phyloP scores from a whole-genome alignment of 352 stramenopile species.

The Lagenidium giganteum region DNA sequence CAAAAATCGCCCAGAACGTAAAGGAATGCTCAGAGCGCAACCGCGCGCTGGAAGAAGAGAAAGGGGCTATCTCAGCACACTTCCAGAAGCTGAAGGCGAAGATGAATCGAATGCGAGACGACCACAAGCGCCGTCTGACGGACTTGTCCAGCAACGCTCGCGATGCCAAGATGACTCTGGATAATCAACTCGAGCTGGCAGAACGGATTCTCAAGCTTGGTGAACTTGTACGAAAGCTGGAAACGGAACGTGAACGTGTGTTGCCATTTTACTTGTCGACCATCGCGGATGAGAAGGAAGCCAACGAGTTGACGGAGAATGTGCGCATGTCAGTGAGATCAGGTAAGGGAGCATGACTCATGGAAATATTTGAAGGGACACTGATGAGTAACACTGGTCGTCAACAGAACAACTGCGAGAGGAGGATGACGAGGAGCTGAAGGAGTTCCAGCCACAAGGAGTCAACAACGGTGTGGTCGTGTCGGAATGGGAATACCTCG shows the following conservation, averaged over 20 bases:
- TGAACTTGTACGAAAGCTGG: slow-evolving; percentile 88
- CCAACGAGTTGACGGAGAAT: slow-evolving; percentile 56
- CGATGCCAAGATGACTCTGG: slow-evolving; percentile 67
- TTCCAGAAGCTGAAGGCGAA: slow-evolving; percentile 87
- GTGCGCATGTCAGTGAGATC: slow-evolving; percentile 39
- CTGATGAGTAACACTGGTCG: slow-evolving; percentile 13
- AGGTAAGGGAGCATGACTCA: too few species aligned
- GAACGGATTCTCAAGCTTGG: slow-evolving; percentile 86
- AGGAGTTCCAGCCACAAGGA: slow-evolving; percentile 63
- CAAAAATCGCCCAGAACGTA: slow-evolving; percentile 90
- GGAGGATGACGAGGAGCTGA: slow-evolving; percentile 38
- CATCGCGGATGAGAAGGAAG: slow-evolving; percentile 57
- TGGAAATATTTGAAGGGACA: too few species aligned
- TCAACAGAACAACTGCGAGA: slow-evolving; percentile 24
- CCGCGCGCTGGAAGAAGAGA: slow-evolving; percentile 85
- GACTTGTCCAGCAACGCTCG: slow-evolving; percentile 80
- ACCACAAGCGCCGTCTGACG: slow-evolving; percentile 71
- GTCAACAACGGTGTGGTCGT: slow-evolving; percentile 42
- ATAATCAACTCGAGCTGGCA: slow-evolving; percentile 60
- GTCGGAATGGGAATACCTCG: slow-evolving; percentile 80
- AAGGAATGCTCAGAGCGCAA: slow-evolving; percentile 89
- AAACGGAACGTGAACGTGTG: slow-evolving; percentile 90
- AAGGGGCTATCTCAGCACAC: slow-evolving; percentile 75
- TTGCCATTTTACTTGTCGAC: slow-evolving; percentile 79
- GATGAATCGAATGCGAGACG: slow-evolving; percentile 87